Percentiles rank a stretch among this genome's conserved stretches.
Conservation (phyloP, 2,329 filamentous ascomycete species). For the Amauroascus niger region DNA sequence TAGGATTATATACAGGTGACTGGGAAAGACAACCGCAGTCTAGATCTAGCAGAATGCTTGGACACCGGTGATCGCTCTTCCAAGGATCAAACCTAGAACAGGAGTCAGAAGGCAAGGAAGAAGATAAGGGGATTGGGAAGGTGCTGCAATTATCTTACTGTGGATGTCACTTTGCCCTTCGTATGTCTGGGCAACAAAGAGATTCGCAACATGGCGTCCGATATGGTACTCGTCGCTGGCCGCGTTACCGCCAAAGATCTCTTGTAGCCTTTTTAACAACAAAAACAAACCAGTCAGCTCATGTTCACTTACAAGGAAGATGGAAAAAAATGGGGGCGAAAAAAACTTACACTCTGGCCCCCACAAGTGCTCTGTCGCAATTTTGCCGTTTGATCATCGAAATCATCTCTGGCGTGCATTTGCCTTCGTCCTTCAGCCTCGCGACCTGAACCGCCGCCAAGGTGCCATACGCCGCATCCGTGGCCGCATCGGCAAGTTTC, state of each 20-base stretch:
- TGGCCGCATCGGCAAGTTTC: constrained; percentile 87
- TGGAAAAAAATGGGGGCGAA: background rate
- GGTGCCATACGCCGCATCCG: constrained; percentile 85
- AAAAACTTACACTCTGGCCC: constrained; percentile 54
- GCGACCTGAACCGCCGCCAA: constrained; percentile 84
- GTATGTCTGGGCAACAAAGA: constrained; percentile 96
- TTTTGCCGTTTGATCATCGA: constrained; percentile 95
- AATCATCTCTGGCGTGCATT: constrained; percentile 89
- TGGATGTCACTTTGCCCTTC: constrained; percentile 98
- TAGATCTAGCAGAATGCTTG: constrained; percentile 61
- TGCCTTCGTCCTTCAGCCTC: constrained; percentile 82
- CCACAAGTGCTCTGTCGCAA: constrained; percentile 77
- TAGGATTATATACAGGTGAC: background rate
- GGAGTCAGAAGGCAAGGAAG: no score
- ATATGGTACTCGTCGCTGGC: constrained; percentile 95
- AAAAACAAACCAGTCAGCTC: background rate
- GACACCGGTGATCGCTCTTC: constrained; percentile 60
- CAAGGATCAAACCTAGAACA: constrained; percentile 55
- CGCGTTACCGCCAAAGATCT: constrained; percentile 97
- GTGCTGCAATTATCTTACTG: constrained; percentile 47
- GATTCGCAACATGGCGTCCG: constrained; percentile 84
- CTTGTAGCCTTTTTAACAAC: constrained; percentile 55
- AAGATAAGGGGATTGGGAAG: background rate
- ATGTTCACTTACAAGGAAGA: background rate
- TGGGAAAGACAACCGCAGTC: background rate